phyloP scores from a whole-genome alignment of 768 basidiomycete genomes.

The Russula olivacea region DNA sequence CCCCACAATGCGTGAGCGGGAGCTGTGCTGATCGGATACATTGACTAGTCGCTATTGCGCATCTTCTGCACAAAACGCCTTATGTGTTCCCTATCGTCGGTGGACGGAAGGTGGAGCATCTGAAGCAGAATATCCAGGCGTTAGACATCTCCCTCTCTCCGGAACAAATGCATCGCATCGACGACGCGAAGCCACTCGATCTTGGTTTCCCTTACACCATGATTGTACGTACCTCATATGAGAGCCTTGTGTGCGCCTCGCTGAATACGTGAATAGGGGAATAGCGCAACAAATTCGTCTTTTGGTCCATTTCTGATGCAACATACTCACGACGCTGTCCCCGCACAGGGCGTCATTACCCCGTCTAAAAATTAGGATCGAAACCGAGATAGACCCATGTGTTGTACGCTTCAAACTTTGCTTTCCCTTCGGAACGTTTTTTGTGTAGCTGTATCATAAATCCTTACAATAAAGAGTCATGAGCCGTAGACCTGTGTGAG shows the following conservation, averaged over 20 bases:
- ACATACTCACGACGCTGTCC: neutral
- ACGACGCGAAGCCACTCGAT: slow-evolving; percentile 40
- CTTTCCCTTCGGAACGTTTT: too few relatives aligned
- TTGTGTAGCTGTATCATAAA: too few relatives aligned
- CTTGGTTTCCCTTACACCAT: slow-evolving; percentile 40
- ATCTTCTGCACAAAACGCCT: slow-evolving; percentile 48
- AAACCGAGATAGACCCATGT: neutral
- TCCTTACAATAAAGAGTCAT: neutral
- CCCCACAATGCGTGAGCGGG: neutral
- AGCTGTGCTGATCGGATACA: neutral
- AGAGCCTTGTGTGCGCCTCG: neutral
- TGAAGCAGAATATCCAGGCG: slow-evolving; percentile 46
- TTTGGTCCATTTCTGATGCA: neutral
- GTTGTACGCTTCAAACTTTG: too few relatives aligned
- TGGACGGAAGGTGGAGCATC: slow-evolving; percentile 48
- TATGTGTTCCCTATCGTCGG: slow-evolving; percentile 50
- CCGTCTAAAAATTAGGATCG: neutral
- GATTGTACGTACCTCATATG: slow-evolving; percentile 30
- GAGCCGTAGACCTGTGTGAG: neutral
- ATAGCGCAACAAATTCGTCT: neutral
- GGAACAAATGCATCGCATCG: slow-evolving; percentile 43
- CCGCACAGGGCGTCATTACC: neutral
- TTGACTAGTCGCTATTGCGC: slow-evolving; percentile 46
- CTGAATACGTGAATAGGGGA: neutral
- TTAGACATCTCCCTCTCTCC: slow-evolving; percentile 41